Conservation (phyloP, 2,329 filamentous ascomycete species). For the Calonectria hongkongensis region DNA sequence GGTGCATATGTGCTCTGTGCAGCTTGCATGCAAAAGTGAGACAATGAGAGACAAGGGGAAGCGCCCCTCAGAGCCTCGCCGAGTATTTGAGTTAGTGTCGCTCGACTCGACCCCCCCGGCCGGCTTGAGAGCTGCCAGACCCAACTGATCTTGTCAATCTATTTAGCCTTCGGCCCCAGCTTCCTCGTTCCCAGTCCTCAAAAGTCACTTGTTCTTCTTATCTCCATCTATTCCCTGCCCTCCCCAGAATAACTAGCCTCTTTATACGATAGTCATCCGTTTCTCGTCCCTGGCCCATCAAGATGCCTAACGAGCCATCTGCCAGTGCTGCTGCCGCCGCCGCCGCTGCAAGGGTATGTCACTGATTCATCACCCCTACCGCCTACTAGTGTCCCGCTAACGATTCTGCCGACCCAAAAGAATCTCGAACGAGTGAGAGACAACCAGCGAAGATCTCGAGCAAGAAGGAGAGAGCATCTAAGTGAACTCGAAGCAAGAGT, state of each 20-base stretch:
- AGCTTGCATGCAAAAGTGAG: conserved; percentile 20
- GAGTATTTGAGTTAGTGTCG: conserved; percentile 4
- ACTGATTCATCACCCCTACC: conserved; percentile 1
- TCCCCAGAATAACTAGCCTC: background rate
- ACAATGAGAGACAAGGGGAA: conserved; percentile 11
- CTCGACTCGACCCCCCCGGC: background rate
- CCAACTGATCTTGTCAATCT: conserved; percentile 1
- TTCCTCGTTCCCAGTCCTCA: background rate
- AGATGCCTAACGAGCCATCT: background rate
- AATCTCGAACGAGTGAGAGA: background rate
- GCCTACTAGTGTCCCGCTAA: conserved; percentile 11
- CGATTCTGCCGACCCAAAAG: background rate
- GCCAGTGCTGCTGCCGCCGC: background rate
- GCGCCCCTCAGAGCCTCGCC: conserved; percentile 30
- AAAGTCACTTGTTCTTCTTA: background rate
- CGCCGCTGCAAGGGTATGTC: conserved; percentile 4
- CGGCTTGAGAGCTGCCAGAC: background rate
- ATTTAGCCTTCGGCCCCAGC: background rate
- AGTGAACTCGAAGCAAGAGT: background rate
- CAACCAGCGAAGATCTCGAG: conserved; percentile 6
- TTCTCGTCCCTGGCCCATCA: background rate
- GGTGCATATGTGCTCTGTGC: conserved; percentile 21
- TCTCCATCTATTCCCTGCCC: background rate
- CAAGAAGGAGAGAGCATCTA: background rate
- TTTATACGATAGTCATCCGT: too few species aligned